Base-by-base conservation (phyloP, 2,329 filamentous ascomycete species). In the Trichophyton equinum region DNA sequence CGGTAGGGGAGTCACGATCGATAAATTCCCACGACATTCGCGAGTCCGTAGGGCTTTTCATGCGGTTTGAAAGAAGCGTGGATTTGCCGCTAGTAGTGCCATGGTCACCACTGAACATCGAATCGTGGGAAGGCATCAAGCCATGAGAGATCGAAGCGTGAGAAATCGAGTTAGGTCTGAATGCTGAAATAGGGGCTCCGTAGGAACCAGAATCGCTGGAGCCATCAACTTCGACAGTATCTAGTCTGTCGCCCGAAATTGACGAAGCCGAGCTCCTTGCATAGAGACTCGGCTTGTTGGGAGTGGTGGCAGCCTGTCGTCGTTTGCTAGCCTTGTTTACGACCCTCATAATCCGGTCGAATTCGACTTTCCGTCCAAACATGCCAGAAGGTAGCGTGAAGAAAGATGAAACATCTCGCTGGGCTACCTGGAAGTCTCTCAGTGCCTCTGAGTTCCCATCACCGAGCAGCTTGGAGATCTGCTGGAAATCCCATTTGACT, bases 331-430 rank as follows among this genome's bases (percentile, higher is more conserved):
- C 86, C 55, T 84, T 85, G 64, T 95, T 86, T 57, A 96, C 89
- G 40, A 94, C 81, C 65, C 79, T 81, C 44, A 91, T 74, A 7
- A 96, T 82, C 42, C 82, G 81, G 55, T 85, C 79, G 47, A 84
- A 84, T 70, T 96, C 89, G 63, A 82, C 78, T 33, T 86, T 79
- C 40, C 91, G 83, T 2, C 92, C 92, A 65, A 96, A 88, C 79
- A 95, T 90, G 62, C 81, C 79, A 0, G 84, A 82, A 0, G 92
- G 92, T 20, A 96, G 80, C 66, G 91, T 87, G 74, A 96, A 96
- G 70, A 95, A 94, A 3, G 91, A 95, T 0, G 90, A 95, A 0
- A 96, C 85, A 72, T 97, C 92, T 62, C 85, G 89, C n/a, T 85
- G 83, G 11, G 84, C 91, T 62, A 95, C 85, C 64, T 83, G 80